These are phyloP conservation scores for Comarum palustre DNA, from an alignment of 306 rosid genomes.

Conservation along the genomic window DNA sequence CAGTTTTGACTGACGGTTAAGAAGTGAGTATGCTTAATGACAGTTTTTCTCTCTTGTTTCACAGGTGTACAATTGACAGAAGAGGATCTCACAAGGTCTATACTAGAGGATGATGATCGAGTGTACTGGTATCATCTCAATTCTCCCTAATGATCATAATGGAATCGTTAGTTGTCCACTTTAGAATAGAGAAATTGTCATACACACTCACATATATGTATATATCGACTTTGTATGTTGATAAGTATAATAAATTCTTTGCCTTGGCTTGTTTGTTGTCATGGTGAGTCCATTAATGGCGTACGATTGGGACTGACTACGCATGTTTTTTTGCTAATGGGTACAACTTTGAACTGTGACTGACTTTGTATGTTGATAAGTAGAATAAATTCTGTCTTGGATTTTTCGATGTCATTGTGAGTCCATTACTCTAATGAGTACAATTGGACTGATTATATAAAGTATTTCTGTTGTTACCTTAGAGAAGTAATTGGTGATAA, in stretches of 20 bases:
- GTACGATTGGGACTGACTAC: background rate
- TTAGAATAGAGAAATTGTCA: constrained; percentile 12
- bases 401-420: background rate
- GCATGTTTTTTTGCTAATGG: too few relatives aligned
- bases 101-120: constrained; percentile 54
- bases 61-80: constrained; percentile 43
- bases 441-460: background rate
- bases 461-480: background rate
- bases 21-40: constrained; percentile 17
- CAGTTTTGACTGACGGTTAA: constrained; percentile 20
- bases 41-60: constrained; percentile 19
- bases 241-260: background rate
- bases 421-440: background rate
- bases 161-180: constrained; percentile 18
- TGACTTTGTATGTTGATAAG: background rate
- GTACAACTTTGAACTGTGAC: too few relatives aligned
- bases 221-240: background rate
- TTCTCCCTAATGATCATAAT: constrained; percentile 31
- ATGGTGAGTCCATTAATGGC: background rate
- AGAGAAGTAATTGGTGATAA: background rate
- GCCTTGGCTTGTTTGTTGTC: background rate
- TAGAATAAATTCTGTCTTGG: background rate
- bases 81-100: constrained; percentile 43
- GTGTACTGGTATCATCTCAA: constrained; percentile 55
- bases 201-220: background rate